Conservation (phyloP, 768 basidiomycete species). For the Lactifluus echinatus region DNA sequence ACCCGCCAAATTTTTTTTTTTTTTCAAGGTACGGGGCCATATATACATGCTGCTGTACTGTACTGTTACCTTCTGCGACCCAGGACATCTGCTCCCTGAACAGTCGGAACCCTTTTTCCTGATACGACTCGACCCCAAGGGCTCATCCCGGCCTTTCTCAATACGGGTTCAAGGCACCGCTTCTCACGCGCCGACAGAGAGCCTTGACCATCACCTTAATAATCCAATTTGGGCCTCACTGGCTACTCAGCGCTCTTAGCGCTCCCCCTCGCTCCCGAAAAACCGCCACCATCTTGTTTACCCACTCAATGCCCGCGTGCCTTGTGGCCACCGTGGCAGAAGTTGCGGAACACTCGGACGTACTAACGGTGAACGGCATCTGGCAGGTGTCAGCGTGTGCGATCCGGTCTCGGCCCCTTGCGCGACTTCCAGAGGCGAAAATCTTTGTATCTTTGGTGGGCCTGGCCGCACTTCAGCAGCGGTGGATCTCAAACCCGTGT, state of each 20-base stretch:
- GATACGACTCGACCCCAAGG: background rate
- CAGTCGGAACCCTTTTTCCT: background rate
- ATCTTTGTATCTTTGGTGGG: background rate
- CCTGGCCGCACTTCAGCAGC: background rate
- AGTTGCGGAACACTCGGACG: background rate
- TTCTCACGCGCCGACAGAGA: background rate
- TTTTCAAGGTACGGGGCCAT: constrained; percentile 3
- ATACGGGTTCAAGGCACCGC: constrained; percentile 1
- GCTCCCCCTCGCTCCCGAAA: background rate
- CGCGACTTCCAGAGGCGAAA: background rate
- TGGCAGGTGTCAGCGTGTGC: constrained; percentile 8
- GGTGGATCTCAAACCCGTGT: background rate
- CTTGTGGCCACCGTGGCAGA: background rate
- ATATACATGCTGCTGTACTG: too few relatives aligned
- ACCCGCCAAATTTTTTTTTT: too few relatives aligned
- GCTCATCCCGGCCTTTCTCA: background rate
- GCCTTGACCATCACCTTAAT: background rate
- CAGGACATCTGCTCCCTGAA: background rate
- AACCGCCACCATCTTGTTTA: background rate
- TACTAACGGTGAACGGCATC: background rate
- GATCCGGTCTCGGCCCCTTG: background rate
- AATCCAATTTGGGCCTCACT: background rate
- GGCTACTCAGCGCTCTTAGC: background rate
- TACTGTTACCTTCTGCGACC: too few relatives aligned
- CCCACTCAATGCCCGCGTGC: constrained; percentile 2